Evolutionary conservation across 1,284 basidiomycete species (phyloP).

Genomic region (Pseudozyma flocculosa): DNA sequence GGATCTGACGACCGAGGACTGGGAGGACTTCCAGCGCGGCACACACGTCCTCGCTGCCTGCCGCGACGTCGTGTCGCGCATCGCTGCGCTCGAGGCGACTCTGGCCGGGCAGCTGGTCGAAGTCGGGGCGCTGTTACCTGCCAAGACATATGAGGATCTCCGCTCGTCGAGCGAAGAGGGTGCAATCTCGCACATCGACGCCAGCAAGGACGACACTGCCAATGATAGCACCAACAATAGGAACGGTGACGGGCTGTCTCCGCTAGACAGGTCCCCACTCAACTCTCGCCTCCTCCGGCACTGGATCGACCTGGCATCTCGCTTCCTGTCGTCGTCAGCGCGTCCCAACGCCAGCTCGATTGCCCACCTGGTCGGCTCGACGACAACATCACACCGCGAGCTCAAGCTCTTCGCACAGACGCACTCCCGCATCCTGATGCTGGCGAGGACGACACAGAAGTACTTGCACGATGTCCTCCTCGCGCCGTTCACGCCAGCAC

Average conservation of each 20-base stretch:
- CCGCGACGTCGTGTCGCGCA: constrained; percentile 10
- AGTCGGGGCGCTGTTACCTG: constrained; percentile 1
- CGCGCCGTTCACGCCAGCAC: constrained; percentile 75
- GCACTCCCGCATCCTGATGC: constrained; percentile 61
- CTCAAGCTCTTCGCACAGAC: constrained; percentile 60
- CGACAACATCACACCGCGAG: neutral
- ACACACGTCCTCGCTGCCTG: constrained; percentile 21
- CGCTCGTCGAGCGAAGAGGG: too few relatives aligned
- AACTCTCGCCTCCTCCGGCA: constrained; percentile 8
- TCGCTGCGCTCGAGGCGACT: constrained; percentile 10
- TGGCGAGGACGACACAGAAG: constrained; percentile 73
- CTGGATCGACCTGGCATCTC: neutral
- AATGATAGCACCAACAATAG: too few relatives aligned
- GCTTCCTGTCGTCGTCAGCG: constrained; percentile 4
- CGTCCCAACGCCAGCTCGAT: too few relatives aligned
- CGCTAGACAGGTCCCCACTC: constrained; percentile 21
- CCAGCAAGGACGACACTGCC: too few relatives aligned
- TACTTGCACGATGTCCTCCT: constrained; percentile 80
- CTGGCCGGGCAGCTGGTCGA: constrained; percentile 28
- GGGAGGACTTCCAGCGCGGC: constrained; percentile 27
- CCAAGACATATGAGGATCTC: neutral
- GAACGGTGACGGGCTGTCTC: too few relatives aligned
- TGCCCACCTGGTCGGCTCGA: too few relatives aligned
- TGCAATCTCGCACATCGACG: too few relatives aligned
- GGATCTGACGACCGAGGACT: constrained; percentile 15